Base-by-base conservation (phyloP, 345 rosid genomes). In the Chamaenerion angustifolium region DNA sequence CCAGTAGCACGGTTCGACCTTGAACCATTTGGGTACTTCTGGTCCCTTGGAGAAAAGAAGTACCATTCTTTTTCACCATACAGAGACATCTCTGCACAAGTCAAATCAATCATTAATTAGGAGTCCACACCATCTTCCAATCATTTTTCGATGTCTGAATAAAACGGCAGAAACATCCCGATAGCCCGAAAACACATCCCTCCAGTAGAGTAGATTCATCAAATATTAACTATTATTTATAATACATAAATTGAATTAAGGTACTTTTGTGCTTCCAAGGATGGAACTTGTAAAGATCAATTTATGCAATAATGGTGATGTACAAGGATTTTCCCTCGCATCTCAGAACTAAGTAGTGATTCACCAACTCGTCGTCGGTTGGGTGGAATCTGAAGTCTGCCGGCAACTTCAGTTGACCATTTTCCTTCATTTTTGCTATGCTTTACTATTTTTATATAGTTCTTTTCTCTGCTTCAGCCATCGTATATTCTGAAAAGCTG, bases 41-140 rank as follows among this genome's bases (percentile, higher is more conserved):
- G 63, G 63, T 83, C 97, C 55, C 97, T 65, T 0, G 85, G 97
- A 18, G 97, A 85, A 63, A 89, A 89, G 67, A 89, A 89, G 53
- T 85, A 88, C 97, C 97, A 88, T n/a, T 88, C 98, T 40, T 90
- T 90, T 56, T 90, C 95, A 3, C 98, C 98, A 15, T 81, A 86
- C 40, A 63, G 58, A 5, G 97, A 82, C 81, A 76, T 63, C 12
- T 68, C 97, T 89, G 72, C 48, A n/a, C n/a, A n/a, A n/a, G n/a
- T n/a, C n/a, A n/a, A n/a, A n/a, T n/a, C n/a, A n/a, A n/a, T n/a
- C n/a, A n/a, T n/a, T n/a, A n/a, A n/a, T n/a, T n/a, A n/a, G n/a
- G n/a, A n/a, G n/a, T n/a, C n/a, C n/a, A n/a, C n/a, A n/a, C n/a
- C n/a, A n/a, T n/a, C n/a, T n/a, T n/a, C n/a, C n/a, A n/a, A n/a